Evolutionary conservation across 2,329 filamentous ascomycete genomes (phyloP).

Genomic region (Herpotrichia juniperi): DNA sequence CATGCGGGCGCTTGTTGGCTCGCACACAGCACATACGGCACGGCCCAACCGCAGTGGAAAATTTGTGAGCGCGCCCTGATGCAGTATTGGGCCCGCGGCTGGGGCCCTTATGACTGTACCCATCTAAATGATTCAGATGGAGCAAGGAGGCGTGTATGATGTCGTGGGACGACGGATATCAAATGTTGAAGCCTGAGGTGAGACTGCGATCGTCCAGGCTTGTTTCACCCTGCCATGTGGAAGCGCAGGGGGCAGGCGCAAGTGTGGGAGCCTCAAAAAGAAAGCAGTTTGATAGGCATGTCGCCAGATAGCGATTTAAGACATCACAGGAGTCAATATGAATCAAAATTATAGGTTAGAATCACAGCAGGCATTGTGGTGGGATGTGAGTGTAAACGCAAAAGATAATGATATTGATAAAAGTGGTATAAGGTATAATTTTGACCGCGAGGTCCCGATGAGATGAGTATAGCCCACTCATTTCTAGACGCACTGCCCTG

Average conservation of each 20-base stretch:
- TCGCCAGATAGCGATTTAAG: not conserved
- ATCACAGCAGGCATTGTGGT: slow-evolving; percentile 3
- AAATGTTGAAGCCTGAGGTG: slow-evolving; percentile 8
- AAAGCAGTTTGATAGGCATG: not conserved
- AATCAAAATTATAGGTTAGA: slow-evolving; percentile 13
- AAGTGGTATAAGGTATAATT: slow-evolving; percentile 34
- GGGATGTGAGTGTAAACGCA: not conserved
- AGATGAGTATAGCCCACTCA: slow-evolving; percentile 16
- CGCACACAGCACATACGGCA: not conserved
- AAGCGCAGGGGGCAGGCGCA: slow-evolving; percentile 22
- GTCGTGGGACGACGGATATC: slow-evolving; percentile 10
- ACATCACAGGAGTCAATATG: not conserved
- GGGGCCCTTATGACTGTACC: too few species aligned
- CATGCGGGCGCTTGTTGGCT: slow-evolving; percentile 21
- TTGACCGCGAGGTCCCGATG: slow-evolving; percentile 36
- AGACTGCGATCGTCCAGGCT: slow-evolving; percentile 17
- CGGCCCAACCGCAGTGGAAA: not conserved
- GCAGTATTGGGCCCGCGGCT: too few species aligned
- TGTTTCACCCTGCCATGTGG: slow-evolving; percentile 38
- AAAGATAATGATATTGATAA: slow-evolving; percentile 26
- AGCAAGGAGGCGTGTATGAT: slow-evolving; percentile 10
- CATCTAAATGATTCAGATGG: too few species aligned
- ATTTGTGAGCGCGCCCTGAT: slow-evolving; percentile 22
- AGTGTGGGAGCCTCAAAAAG: slow-evolving; percentile 6
- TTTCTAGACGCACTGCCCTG: slow-evolving; percentile 20